Conservation (phyloP, 75 land plant species). For the Cupressus sempervirens region DNA sequence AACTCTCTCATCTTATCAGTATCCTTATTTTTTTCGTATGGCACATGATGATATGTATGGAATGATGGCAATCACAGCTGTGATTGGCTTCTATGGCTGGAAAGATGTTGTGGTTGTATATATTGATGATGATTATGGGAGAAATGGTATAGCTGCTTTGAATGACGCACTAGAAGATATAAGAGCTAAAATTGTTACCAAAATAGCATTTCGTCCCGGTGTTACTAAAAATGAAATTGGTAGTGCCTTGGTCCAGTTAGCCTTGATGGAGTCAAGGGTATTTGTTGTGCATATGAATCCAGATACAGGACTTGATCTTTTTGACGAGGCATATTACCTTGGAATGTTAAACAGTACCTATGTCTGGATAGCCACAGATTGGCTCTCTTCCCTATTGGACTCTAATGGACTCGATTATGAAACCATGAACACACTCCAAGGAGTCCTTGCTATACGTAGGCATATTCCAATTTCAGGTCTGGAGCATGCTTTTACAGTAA, state of each 20-base stretch:
- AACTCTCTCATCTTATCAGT: slow-evolving; percentile 20
- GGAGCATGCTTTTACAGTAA: slow-evolving; percentile 30
- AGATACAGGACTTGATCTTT: slow-evolving; percentile 17
- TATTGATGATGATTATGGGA: slow-evolving; percentile 30
- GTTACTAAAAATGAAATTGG: slow-evolving; percentile 12
- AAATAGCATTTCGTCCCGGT: slow-evolving; percentile 22
- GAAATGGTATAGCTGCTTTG: slow-evolving; percentile 15
- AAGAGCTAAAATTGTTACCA: slow-evolving; percentile 30
- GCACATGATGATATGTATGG: slow-evolving; percentile 22
- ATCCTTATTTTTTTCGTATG: slow-evolving; percentile 22
- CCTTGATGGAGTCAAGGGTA: slow-evolving; percentile 43
- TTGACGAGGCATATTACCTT: slow-evolving; percentile 28
- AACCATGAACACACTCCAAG: slow-evolving; percentile 39
- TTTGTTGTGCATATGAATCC: slow-evolving; percentile 48
- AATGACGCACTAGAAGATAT: slow-evolving; percentile 19
- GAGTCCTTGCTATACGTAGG: slow-evolving; percentile 52
- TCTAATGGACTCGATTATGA: slow-evolving; percentile 14
- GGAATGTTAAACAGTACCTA: slow-evolving; percentile 34
- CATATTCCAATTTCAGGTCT: slow-evolving; percentile 43
- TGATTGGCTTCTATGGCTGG: slow-evolving; percentile 21
- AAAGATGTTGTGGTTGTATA: slow-evolving; percentile 19
- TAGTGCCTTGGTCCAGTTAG: slow-evolving; percentile 20
- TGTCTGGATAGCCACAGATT: slow-evolving; percentile 46
- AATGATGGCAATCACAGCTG: slow-evolving; percentile 21
- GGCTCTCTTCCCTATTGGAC: slow-evolving; percentile 51